These are phyloP conservation scores for Lizanozyma gosingica DNA, from an alignment of 1,139 yeast species.

Conservation along the genomic window DNA sequence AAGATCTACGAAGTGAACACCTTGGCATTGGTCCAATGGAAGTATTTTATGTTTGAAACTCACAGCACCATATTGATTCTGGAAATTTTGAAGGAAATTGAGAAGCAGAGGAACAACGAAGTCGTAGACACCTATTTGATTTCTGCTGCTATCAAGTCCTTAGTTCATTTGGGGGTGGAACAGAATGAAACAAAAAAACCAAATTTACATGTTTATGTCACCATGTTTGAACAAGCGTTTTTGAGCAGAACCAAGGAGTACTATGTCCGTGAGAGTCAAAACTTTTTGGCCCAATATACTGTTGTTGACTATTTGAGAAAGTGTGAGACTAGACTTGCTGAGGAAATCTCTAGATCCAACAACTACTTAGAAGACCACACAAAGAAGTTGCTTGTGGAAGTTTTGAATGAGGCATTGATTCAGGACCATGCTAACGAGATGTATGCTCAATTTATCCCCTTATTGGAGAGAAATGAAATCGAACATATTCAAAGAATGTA, in stretches of 20 bases:
- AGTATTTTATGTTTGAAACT: slow-evolving; percentile 65
- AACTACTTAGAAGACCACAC: slow-evolving; percentile 83
- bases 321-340: slow-evolving; percentile 73
- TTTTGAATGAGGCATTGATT: slow-evolving; percentile 69
- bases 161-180: slow-evolving; percentile 71
- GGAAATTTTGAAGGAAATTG: slow-evolving; percentile 71
- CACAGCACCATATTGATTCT: slow-evolving; percentile 51
- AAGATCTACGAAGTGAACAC: slow-evolving; percentile 89
- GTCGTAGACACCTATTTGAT: slow-evolving; percentile 60
- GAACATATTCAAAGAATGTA: slow-evolving; percentile 78
- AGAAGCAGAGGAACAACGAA: slow-evolving; percentile 72
- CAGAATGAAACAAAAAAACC: slow-evolving; percentile 78
- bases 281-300: slow-evolving; percentile 61
- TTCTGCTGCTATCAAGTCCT: slow-evolving; percentile 72
- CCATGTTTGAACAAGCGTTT: slow-evolving; percentile 70
- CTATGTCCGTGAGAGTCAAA: slow-evolving; percentile 61
- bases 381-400: slow-evolving; percentile 64
- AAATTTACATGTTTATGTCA: slow-evolving; percentile 72
- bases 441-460: slow-evolving; percentile 64
- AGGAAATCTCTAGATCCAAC: slow-evolving; percentile 72
- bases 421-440: slow-evolving; percentile 69
- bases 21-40: slow-evolving; percentile 82
- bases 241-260: slow-evolving; percentile 65
- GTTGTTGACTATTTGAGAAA: slow-evolving; percentile 87
- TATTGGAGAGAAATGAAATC: slow-evolving; percentile 69